These are phyloP conservation scores for Bacterosira constricta DNA, from an alignment of 108 stramenopile species.

Conservation along the genomic window DNA sequence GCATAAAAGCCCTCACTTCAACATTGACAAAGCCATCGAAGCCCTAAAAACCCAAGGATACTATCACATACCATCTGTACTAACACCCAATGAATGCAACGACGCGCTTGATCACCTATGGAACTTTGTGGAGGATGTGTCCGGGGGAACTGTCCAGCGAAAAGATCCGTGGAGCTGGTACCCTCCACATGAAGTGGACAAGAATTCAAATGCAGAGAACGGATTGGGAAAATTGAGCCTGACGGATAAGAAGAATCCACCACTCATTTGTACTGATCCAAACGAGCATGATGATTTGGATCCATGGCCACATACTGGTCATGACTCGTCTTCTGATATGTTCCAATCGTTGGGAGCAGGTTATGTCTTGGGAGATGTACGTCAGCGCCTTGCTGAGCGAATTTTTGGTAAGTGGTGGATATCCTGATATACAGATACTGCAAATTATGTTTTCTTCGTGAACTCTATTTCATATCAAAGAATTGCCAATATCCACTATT, in stretches of 20 bases:
- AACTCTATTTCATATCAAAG: too few species aligned
- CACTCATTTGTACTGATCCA: background rate
- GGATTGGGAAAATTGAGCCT: background rate
- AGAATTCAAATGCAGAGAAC: background rate
- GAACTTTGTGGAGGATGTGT: conserved; percentile 66
- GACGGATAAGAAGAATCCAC: background rate
- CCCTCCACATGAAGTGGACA: conserved; percentile 1
- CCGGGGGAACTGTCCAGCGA: conserved; percentile 37
- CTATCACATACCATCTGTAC: conserved; percentile 36
- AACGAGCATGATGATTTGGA: conserved; percentile 24
- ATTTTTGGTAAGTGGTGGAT: too few species aligned
- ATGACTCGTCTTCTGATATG: conserved; percentile 33
- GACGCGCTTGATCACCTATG: conserved; percentile 43
- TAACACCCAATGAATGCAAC: conserved; percentile 48
- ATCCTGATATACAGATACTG: too few species aligned
- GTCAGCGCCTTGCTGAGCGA: conserved; percentile 58
- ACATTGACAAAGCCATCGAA: conserved; percentile 15
- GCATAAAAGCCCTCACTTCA: background rate
- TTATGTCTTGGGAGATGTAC: conserved; percentile 53
- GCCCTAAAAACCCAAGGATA: conserved; percentile 44
- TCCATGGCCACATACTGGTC: conserved; percentile 59
- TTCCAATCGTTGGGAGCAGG: conserved; percentile 71
- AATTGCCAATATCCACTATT: too few species aligned
- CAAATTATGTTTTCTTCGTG: too few species aligned
- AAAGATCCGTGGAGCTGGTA: conserved; percentile 52